Base-by-base conservation (phyloP, 164 flowering plant species). In the Kalanchoe fedtschenkoi region DNA sequence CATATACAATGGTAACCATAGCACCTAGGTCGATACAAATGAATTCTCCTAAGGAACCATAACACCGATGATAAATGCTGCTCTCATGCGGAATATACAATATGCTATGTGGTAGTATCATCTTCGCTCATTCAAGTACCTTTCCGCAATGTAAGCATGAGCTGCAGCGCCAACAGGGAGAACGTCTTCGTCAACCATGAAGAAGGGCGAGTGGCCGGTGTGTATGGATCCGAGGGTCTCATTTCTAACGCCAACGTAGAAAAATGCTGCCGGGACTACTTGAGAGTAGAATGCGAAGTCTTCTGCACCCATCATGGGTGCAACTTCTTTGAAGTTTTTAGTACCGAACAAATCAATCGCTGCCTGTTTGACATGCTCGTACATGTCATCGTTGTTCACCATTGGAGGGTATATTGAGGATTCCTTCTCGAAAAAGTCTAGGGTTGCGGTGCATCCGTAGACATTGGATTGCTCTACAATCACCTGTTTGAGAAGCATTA, bases 111-210 rank as follows among this genome's bases (percentile, higher is more conserved):
- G n/a, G n/a, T n/a, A n/a, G n/a, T n/a, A 22, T 22, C 56, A 42
- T 33, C 26, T 56, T 60, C 64, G 69, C 6, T 29, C 37, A 34
- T 83, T 74, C 74, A 85, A 67, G 75, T 82, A 89, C 57, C 83
- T 65, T 2, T 80, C 60, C 0, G 97, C 93, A 15, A 88, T 80
- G 1, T 85, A 80, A 61, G 89, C 95, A 79, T 86, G 82, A 5
- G 83, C 65, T 63, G 96, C 87, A 47, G 95, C 85, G 30, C 95
- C 95, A 2, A 86, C 68, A 15, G 89, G 88, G 42, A 88, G 89
- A 68, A 66, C 89, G 3, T 78, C 82, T 61, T 91, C 91, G 60
- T 83, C 86, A 0, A 86, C 44, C 19, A 72, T 32, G 22, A 87
- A 81, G 74, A 74, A 38, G 0, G 89, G 87, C 5, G 88, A 76